Evolutionary conservation across 1,284 basidiomycete species (phyloP).

Genomic region (Xerocomus nothofagi): DNA sequence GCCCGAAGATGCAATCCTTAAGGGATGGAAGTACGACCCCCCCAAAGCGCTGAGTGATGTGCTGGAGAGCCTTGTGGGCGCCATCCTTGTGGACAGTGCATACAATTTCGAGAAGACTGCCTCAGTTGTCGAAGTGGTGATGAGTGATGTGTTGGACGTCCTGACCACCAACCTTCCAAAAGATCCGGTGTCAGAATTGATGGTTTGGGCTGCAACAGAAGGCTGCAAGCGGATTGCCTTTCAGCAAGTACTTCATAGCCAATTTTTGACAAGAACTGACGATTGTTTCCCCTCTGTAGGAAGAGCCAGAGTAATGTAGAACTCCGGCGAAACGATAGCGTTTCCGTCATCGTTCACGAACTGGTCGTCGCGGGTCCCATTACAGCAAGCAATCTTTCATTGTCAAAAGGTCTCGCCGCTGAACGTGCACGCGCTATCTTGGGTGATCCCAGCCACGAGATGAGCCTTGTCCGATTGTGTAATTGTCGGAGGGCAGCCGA

Average conservation of each 20-base stretch:
- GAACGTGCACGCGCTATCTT: conserved; percentile 57
- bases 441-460: conserved; percentile 45
- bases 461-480: conserved; percentile 51
- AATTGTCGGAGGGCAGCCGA: conserved; percentile 41
- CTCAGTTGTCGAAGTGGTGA: conserved; percentile 56
- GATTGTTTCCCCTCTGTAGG: conserved; percentile 33
- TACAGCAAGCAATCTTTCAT: conserved; percentile 49
- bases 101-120: conserved; percentile 69
- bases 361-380: conserved; percentile 57
- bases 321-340: conserved; percentile 47
- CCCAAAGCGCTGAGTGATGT: conserved; percentile 79
- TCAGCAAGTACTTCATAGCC: conserved; percentile 36
- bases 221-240: conserved; percentile 56
- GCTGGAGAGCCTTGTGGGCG: conserved; percentile 82
- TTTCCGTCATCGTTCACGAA: conserved; percentile 61
- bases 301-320: conserved; percentile 47
- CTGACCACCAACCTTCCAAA: conserved; percentile 57
- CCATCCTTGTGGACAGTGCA: conserved; percentile 77
- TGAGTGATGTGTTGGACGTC: conserved; percentile 60
- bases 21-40: conserved; percentile 79
- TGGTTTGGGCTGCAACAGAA: conserved; percentile 57
- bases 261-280: conserved; percentile 14
- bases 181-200: conserved; percentile 68
- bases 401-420: conserved; percentile 66
- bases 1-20: conserved; percentile 58